Evolutionary conservation across 306 rosid species (phyloP).

Genomic region (Mimosa pudica): DNA sequence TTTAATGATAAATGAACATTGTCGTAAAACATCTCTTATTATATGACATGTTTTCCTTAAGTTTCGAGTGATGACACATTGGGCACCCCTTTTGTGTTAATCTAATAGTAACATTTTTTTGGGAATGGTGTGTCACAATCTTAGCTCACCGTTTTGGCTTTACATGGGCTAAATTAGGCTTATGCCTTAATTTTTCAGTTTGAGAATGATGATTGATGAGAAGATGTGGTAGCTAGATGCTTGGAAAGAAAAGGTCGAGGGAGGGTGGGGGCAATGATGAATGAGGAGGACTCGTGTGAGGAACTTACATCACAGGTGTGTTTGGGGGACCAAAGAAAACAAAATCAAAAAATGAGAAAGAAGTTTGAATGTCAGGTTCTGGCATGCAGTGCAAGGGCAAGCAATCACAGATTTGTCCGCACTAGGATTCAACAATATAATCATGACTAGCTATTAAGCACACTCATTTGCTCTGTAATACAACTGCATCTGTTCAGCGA

Average conservation of each 20-base stretch:
- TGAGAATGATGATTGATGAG: background rate
- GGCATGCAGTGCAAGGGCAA: constrained; percentile 31
- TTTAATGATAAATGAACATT: background rate
- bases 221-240: background rate
- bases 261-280: constrained; percentile 32
- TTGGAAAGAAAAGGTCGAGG: constrained; percentile 2
- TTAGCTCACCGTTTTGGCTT: background rate
- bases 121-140: background rate
- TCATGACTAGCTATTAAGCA: background rate
- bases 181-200: too few species aligned
- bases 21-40: background rate
- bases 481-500: background rate
- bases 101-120: background rate
- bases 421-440: background rate
- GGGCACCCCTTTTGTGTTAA: background rate
- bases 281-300: constrained; percentile 21
- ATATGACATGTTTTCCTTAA: background rate
- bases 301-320: background rate
- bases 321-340: constrained; percentile 1
- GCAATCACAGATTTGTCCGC: background rate
- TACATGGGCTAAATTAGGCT: background rate
- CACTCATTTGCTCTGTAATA: background rate
- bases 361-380: constrained; percentile 14
- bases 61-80: background rate
- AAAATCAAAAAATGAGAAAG: background rate